phyloP scores from a whole-genome alignment of 805 yeast genomes.

The Candida endomychidarum region DNA sequence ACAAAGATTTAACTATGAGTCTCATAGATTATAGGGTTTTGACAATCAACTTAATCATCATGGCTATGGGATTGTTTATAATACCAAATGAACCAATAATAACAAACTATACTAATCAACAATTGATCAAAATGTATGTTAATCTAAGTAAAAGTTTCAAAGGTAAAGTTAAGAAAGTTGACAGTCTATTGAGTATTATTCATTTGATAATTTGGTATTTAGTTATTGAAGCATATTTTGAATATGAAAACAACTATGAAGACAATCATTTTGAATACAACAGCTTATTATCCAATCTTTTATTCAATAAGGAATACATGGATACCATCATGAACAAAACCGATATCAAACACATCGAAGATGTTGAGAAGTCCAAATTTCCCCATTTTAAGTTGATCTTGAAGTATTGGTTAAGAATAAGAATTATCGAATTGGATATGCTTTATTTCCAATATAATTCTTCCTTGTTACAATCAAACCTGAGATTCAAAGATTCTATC shows the following conservation, averaged over 20 bases:
- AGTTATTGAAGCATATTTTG: constrained; percentile 21
- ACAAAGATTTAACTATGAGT: constrained; percentile 7
- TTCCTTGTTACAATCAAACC: constrained; percentile 22
- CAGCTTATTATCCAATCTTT: constrained; percentile 19
- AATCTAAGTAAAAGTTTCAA: constrained; percentile 19
- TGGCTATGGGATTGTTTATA: constrained; percentile 22
- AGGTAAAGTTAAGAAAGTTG: constrained; percentile 18
- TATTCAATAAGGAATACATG: constrained; percentile 16
- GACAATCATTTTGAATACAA: constrained; percentile 31
- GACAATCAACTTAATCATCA: constrained; percentile 19
- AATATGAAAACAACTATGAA: constrained; percentile 17
- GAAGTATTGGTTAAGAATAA: constrained; percentile 27
- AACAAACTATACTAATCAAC: constrained; percentile 10
- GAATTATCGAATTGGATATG: constrained; percentile 26
- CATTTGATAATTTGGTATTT: constrained; percentile 29
- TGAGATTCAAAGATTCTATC: constrained; percentile 23
- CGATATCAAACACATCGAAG: constrained; percentile 6
- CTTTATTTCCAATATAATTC: constrained; percentile 30
- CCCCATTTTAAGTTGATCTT: constrained; percentile 15
- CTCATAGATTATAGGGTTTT: constrained; percentile 18
- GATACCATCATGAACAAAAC: constrained; percentile 11
- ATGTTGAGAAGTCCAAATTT: constrained; percentile 2
- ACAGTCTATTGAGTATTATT: constrained; percentile 23
- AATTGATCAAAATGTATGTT: constrained; percentile 18
- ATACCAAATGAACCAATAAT: constrained; percentile 3